Evolutionary conservation across 1,284 basidiomycete genomes (phyloP), one percentile per base, ranked within the genome.

Genomic region (Apiotrichum montevideense): DNA sequence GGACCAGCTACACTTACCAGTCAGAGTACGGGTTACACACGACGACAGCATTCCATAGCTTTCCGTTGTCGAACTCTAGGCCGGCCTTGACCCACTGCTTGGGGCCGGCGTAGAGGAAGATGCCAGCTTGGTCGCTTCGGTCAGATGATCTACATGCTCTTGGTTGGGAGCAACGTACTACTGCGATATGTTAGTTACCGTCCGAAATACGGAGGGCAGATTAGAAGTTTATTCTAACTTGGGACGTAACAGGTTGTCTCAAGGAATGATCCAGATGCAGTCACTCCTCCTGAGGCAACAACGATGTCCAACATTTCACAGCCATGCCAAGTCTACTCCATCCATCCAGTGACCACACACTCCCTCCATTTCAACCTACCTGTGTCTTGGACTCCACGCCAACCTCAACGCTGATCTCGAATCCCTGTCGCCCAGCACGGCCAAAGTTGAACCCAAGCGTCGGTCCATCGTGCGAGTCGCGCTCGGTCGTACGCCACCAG

Each of bases 51-150:
- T 65, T 63, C 64, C 64, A 69, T 13, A 64, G 35, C 46, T 61
- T 54, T 14, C 56, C 66, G 35, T 63, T 56, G 35, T 68, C 65
- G 48, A 49, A 71, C 52, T 71, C 69, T 21, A 65, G 52, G 4
- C 67, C 66, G 0, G 66, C 59, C 61, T 71, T 71, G 42, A 68
- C 46, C 69, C 69, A 71, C 40, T 56, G 58, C 15, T 54, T 64
- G 2, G 60, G 57, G 14, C 55, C 56, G 21, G 67, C 47, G 35
- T 60, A 55, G 13, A 71, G 57, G 56, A 71, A 66, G 21, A 69
- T 10, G 9, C 59, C 52, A 14, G 63, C 64, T 53, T 71, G 69
- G 51, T 71, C 67, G 50, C 69, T 71, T 6, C 6, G 2, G 51
- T 59, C 32, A 61, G 59, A 21, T 8, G 43, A 7, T 10, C 2